Base-by-base conservation (phyloP, 768 basidiomycete genomes). In the Termitomyces sp. region DNA sequence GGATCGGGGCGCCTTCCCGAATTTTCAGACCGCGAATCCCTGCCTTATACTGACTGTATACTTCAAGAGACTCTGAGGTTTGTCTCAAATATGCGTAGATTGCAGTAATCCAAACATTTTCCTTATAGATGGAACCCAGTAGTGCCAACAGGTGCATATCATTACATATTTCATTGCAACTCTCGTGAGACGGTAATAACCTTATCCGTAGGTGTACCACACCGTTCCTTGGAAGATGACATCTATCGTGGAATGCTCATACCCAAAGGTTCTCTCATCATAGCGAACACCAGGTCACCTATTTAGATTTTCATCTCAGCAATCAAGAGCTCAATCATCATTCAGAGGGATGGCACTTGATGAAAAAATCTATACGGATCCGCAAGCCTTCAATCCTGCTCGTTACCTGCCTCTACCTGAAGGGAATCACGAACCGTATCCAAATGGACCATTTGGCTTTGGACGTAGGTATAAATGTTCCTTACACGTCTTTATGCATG, bases 1-100 rank as follows among this genome's bases (percentile, higher is more conserved):
- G 67, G 66, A 11, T 10, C 34, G 1, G 59, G 55, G 9, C 53
- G 69, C 11, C 62, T 71, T 28, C 70, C 70, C 3, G 56, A 56
- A 17, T 56, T 68, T 40, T 44, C 34, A 10, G 68, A 70, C 35
- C 51, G 62, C 15, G 56, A 44, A 19, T 45, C 49, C n/a, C n/a
- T n/a, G n/a, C n/a, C n/a, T n/a, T n/a, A n/a, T n/a, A n/a, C n/a
- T n/a, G n/a, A n/a, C n/a, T 54, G 53, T 30, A 35, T 64, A 8
- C 6, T 57, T 2, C 61, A 60, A 24, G 61, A 62, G 22, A 52
- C 45, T 7, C 46, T 60, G 5, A 57, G 61, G 59, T 62, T 30
- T 24, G 24, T 19, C 15, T 15, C 12, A 3, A 12, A 37, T 38
- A 15, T 17, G 17, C 34, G 3, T 7, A n/a, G n/a, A 3, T 12